phyloP scores from a whole-genome alignment of 495 filamentous ascomycete species.

The Achaetomiella virescens region DNA sequence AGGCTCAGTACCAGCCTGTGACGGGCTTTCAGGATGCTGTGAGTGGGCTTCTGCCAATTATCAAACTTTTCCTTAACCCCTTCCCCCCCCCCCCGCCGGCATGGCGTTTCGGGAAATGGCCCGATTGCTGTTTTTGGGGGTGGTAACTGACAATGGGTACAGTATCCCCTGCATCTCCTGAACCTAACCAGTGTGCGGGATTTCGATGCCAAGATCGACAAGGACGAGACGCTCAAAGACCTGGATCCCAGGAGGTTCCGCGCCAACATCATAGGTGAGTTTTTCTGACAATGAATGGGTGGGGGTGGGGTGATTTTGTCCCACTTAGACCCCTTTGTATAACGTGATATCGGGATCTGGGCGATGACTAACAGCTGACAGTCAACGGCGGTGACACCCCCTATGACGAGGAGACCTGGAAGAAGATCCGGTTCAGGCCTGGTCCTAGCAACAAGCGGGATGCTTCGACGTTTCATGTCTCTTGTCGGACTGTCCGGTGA shows the following conservation, averaged over 20 bases:
- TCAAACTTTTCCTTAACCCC: too few relatives aligned
- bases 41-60: too few relatives aligned
- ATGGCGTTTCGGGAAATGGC: slow-evolving; percentile 10
- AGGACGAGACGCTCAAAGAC: slow-evolving; percentile 33
- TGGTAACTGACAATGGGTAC: background rate
- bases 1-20: slow-evolving; percentile 67
- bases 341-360: background rate
- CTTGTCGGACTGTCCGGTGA: slow-evolving; percentile 60
- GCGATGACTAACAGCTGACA: slow-evolving; percentile 19
- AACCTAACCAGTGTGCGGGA: slow-evolving; percentile 69
- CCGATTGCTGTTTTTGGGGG: background rate
- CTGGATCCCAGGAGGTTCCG: slow-evolving; percentile 70
- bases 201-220: slow-evolving; percentile 51
- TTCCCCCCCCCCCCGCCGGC: background rate
- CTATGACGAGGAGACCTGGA: slow-evolving; percentile 73
- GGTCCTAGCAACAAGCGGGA: slow-evolving; percentile 25
- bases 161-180: slow-evolving; percentile 79
- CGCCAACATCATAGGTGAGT: slow-evolving; percentile 69
- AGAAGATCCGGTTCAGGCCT: slow-evolving; percentile 56
- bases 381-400: slow-evolving; percentile 32
- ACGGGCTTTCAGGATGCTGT: slow-evolving; percentile 81
- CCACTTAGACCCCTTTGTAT: background rate
- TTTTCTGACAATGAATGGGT: background rate
- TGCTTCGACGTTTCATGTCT: slow-evolving; percentile 46
- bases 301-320: background rate